A percentile compares a stretch with the other conserved stretches of the same genome.
These are phyloP conservation scores for Amylocystis lapponica DNA, from an alignment of 768 basidiomycete genomes.

Conservation along the genomic window DNA sequence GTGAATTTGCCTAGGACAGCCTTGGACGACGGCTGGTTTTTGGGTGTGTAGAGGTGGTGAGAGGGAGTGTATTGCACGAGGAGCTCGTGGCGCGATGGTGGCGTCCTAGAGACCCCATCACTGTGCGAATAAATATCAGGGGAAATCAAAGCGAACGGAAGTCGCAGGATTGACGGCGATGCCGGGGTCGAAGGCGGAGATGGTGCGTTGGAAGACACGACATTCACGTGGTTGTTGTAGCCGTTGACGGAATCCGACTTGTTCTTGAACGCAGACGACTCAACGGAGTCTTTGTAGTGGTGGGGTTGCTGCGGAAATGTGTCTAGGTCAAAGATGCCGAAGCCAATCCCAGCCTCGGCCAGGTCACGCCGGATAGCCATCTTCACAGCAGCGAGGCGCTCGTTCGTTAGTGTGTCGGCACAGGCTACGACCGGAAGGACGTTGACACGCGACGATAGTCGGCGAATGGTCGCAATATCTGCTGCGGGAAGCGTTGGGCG, in stretches of 20 bases:
- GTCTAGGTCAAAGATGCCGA: conserved; percentile 85
- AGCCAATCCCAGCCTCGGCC: conserved; percentile 80
- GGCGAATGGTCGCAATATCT: conserved; percentile 75
- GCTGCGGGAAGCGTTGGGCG: conserved; percentile 61
- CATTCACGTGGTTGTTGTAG: conserved; percentile 51
- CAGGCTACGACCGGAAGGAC: conserved; percentile 83
- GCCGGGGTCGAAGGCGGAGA: conserved; percentile 69
- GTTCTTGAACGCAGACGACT: conserved; percentile 15
- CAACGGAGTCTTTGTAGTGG: conserved; percentile 7
- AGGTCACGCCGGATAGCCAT: conserved; percentile 75
- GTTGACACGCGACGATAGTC: conserved; percentile 76
- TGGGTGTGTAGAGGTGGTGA: conserved; percentile 28
- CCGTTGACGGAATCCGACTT: conserved; percentile 31
- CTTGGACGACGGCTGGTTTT: conserved; percentile 34
- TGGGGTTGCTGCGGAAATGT: conserved; percentile 36
- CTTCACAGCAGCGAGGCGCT: conserved; percentile 75
- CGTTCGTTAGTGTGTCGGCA: conserved; percentile 77
- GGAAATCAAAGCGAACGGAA: conserved; percentile 82
- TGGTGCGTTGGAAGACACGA: conserved; percentile 41
- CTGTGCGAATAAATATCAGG: conserved; percentile 82
- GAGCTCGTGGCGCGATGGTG: conserved; percentile 63
- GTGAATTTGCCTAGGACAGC: conserved; percentile 57
- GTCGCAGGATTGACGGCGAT: conserved; percentile 51
- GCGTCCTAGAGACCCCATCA: conserved; percentile 61
- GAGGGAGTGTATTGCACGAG: conserved; percentile 69